These are phyloP conservation scores for Russula olivacea DNA, from an alignment of 768 basidiomycete species.

Conservation along the genomic window DNA sequence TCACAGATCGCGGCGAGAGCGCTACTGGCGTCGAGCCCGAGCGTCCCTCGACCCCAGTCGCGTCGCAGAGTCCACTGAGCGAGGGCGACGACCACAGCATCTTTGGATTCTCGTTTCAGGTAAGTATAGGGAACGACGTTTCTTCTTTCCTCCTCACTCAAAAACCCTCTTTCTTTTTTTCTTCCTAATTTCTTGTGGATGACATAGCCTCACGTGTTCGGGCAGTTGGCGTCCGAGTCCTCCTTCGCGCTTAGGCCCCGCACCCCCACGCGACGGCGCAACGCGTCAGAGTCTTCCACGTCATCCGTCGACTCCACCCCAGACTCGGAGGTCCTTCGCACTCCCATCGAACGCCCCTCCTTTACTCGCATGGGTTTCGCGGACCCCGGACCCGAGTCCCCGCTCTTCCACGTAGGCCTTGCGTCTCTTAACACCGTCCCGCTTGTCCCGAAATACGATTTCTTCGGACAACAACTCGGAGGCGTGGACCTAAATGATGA, in stretches of 20 bases:
- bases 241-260: slow-evolving; percentile 25
- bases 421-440: slow-evolving; percentile 8
- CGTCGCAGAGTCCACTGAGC: neutral
- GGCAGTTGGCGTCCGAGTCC: neutral
- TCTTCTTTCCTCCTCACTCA: neutral
- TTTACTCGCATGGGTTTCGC: slow-evolving; percentile 25
- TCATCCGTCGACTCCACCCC: slow-evolving; percentile 25
- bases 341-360: slow-evolving; percentile 23
- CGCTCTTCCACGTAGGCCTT: slow-evolving; percentile 14
- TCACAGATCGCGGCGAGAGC: slow-evolving; percentile 31
- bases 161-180: neutral
- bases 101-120: slow-evolving; percentile 30
- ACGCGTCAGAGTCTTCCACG: slow-evolving; percentile 20
- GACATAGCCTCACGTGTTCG: slow-evolving; percentile 7
- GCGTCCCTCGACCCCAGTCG: slow-evolving; percentile 41
- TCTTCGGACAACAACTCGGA: neutral
- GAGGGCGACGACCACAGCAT: slow-evolving; percentile 30
- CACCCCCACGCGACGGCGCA: slow-evolving; percentile 31
- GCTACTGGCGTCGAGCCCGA: slow-evolving; percentile 33
- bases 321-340: slow-evolving; percentile 19
- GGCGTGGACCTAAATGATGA: neutral
- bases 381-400: slow-evolving; percentile 17
- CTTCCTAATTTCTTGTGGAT: neutral
- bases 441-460: slow-evolving; percentile 3
- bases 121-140: neutral